Percentiles rank a stretch among this genome's conserved stretches.
Conservation (phyloP, 805 yeast species). For the Priceomyces haplophilus region DNA sequence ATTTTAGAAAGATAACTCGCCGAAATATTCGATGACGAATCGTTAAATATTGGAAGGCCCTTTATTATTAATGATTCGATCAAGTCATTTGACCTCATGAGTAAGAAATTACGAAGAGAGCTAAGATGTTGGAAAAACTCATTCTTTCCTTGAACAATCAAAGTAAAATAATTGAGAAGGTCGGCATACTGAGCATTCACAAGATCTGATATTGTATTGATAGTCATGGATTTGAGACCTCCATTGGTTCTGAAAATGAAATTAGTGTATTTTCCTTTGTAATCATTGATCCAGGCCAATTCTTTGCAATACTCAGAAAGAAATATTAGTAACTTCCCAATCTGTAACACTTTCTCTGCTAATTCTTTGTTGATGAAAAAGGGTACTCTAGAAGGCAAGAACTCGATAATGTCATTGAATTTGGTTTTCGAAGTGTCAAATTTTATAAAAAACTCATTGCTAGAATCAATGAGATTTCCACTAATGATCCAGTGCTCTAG, state of each 20-base stretch:
- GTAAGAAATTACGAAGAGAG: conserved; percentile 60
- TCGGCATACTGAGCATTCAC: conserved; percentile 47
- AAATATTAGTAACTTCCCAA: conserved; percentile 71
- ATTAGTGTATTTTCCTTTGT: conserved; percentile 31
- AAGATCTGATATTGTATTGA: conserved; percentile 34
- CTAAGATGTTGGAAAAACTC: conserved; percentile 52
- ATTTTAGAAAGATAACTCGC: conserved; percentile 64
- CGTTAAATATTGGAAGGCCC: conserved; percentile 51
- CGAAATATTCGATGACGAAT: conserved; percentile 61
- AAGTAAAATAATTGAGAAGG: conserved; percentile 50
- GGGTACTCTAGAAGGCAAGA: conserved; percentile 40
- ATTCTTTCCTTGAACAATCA: conserved; percentile 47
- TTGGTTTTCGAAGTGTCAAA: conserved; percentile 28
- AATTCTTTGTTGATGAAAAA: conserved; percentile 38
- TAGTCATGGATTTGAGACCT: conserved; percentile 32
- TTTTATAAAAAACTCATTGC: conserved; percentile 61
- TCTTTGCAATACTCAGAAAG: conserved; percentile 66
- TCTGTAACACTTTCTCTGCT: conserved; percentile 51
- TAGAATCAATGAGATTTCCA: conserved; percentile 58
- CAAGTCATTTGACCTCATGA: conserved; percentile 80
- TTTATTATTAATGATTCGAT: conserved; percentile 60
- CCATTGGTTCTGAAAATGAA: conserved; percentile 27
- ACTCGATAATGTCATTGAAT: conserved; percentile 34
- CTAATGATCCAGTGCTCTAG: conserved; percentile 63
- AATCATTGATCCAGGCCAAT: conserved; percentile 56